phyloP scores from a whole-genome alignment of 495 filamentous ascomycete species.

The Podospora pseudoanserina region DNA sequence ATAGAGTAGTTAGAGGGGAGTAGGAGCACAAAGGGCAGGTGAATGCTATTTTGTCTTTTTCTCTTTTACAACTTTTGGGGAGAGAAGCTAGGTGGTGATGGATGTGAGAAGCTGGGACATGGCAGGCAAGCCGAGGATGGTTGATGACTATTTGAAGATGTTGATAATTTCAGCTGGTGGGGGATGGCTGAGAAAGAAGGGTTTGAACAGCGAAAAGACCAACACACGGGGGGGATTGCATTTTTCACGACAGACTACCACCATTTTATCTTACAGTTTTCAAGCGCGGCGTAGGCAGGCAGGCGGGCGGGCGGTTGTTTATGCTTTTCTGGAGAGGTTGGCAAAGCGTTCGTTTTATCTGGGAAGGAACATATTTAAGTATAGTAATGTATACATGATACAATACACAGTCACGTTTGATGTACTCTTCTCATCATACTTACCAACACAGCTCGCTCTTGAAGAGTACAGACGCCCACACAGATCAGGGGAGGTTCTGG shows the following conservation, averaged over 20 bases:
- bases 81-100: not conserved
- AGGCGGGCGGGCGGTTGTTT: not conserved
- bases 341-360: not conserved
- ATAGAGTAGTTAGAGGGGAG: not conserved
- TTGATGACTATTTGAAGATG: too few species aligned
- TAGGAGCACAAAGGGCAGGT: not conserved
- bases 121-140: too few species aligned
- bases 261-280: too few species aligned
- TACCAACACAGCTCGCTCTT: too few species aligned
- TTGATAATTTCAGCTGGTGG: too few species aligned
- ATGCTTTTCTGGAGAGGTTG: not conserved
- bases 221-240: too few species aligned
- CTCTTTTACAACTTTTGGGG: not conserved
- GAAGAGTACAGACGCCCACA: not conserved
- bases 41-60: not conserved
- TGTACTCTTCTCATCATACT: too few species aligned
- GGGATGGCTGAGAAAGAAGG: too few species aligned
- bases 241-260: too few species aligned
- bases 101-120: not conserved
- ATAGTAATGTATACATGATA: not conserved
- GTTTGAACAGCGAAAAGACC: too few species aligned
- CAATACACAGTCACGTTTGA: not conserved
- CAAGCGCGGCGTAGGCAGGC: too few species aligned
- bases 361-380: not conserved
- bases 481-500: not conserved